phyloP scores from a whole-genome alignment of 176 grass and related monocot genomes.

The Guadua angustifolia region DNA sequence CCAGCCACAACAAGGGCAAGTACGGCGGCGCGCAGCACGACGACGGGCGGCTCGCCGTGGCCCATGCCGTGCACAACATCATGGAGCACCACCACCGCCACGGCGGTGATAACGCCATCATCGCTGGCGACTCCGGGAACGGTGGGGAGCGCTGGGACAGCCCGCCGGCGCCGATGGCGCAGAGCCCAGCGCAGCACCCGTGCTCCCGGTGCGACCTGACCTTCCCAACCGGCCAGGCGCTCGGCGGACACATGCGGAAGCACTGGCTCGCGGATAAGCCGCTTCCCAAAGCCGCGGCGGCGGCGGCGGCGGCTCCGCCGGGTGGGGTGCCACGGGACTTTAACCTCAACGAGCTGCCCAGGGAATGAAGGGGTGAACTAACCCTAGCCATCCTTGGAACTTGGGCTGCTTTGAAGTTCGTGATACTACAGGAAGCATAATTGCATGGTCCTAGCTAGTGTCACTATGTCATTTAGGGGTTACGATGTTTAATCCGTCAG shows the following conservation, averaged over 20 bases:
- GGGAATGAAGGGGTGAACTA: conserved; percentile 7
- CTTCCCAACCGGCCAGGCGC: conserved; percentile 50
- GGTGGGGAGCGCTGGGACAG: neutral
- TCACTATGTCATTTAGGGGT: neutral
- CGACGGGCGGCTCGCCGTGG: neutral
- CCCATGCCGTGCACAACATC: conserved; percentile 6
- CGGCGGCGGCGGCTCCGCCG: neutral
- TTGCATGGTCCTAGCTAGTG: conserved; percentile 14
- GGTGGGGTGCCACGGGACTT: neutral
- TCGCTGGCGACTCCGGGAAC: neutral
- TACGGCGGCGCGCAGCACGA: neutral
- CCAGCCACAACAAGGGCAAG: conserved; percentile 37
- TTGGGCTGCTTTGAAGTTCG: conserved; percentile 14
- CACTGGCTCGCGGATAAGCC: conserved; percentile 40
- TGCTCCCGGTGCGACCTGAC: conserved; percentile 22
- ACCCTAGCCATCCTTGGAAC: conserved; percentile 14
- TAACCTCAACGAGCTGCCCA: conserved; percentile 51
- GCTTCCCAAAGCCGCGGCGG: neutral
- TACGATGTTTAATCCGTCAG: neutral
- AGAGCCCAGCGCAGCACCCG: neutral
- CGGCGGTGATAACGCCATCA: neutral
- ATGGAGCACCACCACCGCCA: conserved; percentile 5
- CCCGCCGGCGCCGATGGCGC: neutral
- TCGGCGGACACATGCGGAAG: conserved; percentile 61
- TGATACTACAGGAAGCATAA: conserved; percentile 21